phyloP scores from a whole-genome alignment of 2,329 filamentous ascomycete genomes.

The Xylariaceae sp. region DNA sequence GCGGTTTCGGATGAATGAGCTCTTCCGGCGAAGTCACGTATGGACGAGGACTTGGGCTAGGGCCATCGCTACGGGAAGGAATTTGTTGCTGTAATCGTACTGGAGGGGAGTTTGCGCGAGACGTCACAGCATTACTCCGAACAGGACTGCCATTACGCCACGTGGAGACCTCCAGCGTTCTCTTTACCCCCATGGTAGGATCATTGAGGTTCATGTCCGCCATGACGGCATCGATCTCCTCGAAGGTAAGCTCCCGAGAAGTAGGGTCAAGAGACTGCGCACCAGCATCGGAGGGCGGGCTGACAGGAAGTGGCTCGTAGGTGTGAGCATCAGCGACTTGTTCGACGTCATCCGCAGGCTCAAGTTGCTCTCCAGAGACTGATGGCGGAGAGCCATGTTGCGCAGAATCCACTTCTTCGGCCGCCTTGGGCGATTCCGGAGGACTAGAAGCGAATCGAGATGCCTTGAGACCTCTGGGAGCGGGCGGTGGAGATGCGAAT shows the following conservation, averaged over 20 bases:
- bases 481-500: constrained; percentile 31
- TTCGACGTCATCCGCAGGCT: constrained; percentile 5
- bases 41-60: constrained; percentile 65
- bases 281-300: constrained; percentile 26
- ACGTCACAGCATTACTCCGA: constrained; percentile 34
- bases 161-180: constrained; percentile 43
- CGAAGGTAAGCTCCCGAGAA: constrained; percentile 51
- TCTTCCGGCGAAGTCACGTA: constrained; percentile 45
- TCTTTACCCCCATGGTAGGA: constrained; percentile 69
- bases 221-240: constrained; percentile 93
- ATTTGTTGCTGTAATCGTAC: constrained; percentile 46
- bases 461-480: constrained; percentile 38
- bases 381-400: constrained; percentile 40
- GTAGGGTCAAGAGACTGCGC: constrained; percentile 20
- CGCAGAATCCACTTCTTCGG: constrained; percentile 40
- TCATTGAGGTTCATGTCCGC: constrained; percentile 70
- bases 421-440: constrained; percentile 38
- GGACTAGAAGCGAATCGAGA: constrained; percentile 43
- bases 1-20: constrained; percentile 39
- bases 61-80: constrained; percentile 60
- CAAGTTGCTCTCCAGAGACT: constrained; percentile 21
- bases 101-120: constrained; percentile 43
- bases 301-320: constrained; percentile 30
- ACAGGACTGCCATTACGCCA: constrained; percentile 43
- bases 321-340: constrained; percentile 29